Evolutionary conservation across 2,329 filamentous ascomycete species (phyloP), one percentile per base, ranked within the genome.

Genomic region (Dryadomyces quercus-mongolicae): DNA sequence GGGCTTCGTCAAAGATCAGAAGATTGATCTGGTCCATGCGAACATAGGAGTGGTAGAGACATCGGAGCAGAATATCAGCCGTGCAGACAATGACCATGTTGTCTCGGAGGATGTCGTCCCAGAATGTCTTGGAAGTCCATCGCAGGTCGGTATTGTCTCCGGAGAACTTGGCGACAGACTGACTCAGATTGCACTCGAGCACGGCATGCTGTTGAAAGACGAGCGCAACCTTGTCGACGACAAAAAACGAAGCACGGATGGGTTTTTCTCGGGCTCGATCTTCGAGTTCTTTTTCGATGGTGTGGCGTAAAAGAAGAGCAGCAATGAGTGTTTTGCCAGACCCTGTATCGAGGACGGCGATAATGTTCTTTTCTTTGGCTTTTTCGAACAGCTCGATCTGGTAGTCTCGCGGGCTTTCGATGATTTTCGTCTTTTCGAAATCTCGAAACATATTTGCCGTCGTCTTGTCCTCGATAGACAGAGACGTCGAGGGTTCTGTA

Each of bases 251-350:
- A 9, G 88, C 78, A 31, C 84, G 83, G 42, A 73, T 78, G 0
- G 72, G 63, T n/a, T 74, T 74, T 2, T 85, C 85, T 2, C 69
- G 62, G 0, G 73, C 76, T 43, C 90, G 80, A 59, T 81, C 71
- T 58, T 88, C 82, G 1, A 96, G 70, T 66, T 98, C 93, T 56
- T 84, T 73, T 43, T 89, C 81, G 34, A 97, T 76, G 10, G 81
- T 76, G 65, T 94, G 80, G 43, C 84, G 81, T 22, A 97, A 76
- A 5, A 98, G 75, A 2, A 97, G 76, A 1, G 88, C 90, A 0
- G 93, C 91, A 61, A 98, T 96, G n/a, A 96, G 74, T 0, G 93
- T 98, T 70, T 98, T 98, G 2, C 93, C 93, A 3, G 89, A 90
- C 13, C 93, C 86, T n/a, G 92, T 96, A 63, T 94, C 90, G 1